Percentiles rank a stretch among this genome's conserved stretches.
These are phyloP conservation scores for Suhomyces taliae DNA, from an alignment of 1,139 yeast species.

Conservation along the genomic window DNA sequence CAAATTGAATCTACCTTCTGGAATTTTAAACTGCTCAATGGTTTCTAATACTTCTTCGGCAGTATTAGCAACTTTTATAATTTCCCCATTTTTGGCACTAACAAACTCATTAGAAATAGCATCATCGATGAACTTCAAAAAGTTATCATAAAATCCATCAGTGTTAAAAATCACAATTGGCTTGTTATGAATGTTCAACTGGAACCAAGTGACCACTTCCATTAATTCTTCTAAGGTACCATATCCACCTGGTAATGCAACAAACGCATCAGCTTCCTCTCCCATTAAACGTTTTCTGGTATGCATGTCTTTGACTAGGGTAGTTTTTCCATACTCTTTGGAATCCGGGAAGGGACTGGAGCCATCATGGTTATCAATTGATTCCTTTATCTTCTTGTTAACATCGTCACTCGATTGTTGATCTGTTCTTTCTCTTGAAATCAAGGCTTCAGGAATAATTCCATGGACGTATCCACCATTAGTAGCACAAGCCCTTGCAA, in stretches of 20 bases:
- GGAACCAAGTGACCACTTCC: slow-evolving; percentile 91
- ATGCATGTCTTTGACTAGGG: slow-evolving; percentile 87
- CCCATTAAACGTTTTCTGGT: slow-evolving; percentile 88
- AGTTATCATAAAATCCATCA: slow-evolving; percentile 76
- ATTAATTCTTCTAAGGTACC: slow-evolving; percentile 88
- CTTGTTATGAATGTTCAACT: slow-evolving; percentile 78
- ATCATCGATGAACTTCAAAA: slow-evolving; percentile 58
- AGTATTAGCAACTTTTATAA: slow-evolving; percentile 66
- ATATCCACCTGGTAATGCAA: slow-evolving; percentile 91
- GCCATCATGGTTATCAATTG: slow-evolving; percentile 55
- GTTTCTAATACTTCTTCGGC: slow-evolving; percentile 65
- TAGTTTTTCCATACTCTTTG: slow-evolving; percentile 69
- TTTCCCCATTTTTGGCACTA: slow-evolving; percentile 62
- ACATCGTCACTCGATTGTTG: slow-evolving; percentile 41
- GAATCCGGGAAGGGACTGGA: slow-evolving; percentile 64
- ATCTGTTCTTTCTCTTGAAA: slow-evolving; percentile 65
- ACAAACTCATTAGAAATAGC: slow-evolving; percentile 68
- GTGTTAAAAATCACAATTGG: slow-evolving; percentile 79
- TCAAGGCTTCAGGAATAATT: slow-evolving; percentile 79
- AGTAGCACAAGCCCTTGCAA: slow-evolving; percentile 71
- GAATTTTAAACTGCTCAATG: slow-evolving; percentile 61
- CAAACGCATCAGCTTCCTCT: slow-evolving; percentile 79
- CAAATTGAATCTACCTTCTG: slow-evolving; percentile 73
- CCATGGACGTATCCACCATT: slow-evolving; percentile 81
- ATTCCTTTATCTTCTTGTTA: slow-evolving; percentile 46